A percentile compares a stretch with the other conserved stretches of the same genome.
These are phyloP conservation scores for Marasmius tenuissimus DNA, from an alignment of 1,284 basidiomycete genomes.

Conservation along the genomic window DNA sequence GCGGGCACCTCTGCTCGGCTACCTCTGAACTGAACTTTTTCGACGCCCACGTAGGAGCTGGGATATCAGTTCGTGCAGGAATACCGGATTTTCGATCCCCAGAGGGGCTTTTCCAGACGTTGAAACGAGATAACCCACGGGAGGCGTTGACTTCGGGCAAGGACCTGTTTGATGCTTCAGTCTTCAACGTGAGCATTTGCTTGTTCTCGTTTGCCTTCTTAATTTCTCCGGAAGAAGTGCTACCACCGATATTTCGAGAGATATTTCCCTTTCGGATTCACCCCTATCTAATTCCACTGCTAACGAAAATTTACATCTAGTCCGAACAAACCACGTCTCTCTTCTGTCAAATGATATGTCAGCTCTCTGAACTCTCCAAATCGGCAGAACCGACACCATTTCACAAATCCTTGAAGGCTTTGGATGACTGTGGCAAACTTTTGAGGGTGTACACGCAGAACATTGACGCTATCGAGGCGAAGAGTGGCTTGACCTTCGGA, in stretches of 20 bases:
- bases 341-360: conserved; percentile 89
- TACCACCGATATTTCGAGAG: neutral
- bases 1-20: neutral
- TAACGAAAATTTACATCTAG: conserved; percentile 35
- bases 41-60: conserved; percentile 64
- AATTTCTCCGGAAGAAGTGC: neutral
- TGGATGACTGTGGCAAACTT: conserved; percentile 79
- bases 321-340: conserved; percentile 74
- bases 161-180: conserved; percentile 90
- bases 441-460: conserved; percentile 94
- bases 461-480: conserved; percentile 87
- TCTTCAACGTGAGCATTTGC: conserved; percentile 72
- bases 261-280: neutral
- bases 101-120: conserved; percentile 77
- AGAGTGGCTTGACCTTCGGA: conserved; percentile 81
- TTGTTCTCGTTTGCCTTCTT: neutral
- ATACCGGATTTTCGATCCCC: conserved; percentile 93
- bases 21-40: conserved; percentile 9
- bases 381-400: conserved; percentile 82
- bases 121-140: conserved; percentile 78
- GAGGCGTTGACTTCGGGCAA: conserved; percentile 76
- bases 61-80: conserved; percentile 87
- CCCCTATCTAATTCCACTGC: neutral
- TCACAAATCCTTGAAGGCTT: conserved; percentile 71
- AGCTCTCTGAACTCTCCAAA: conserved; percentile 73